Evolutionary conservation across 345 rosid genomes (phyloP), one percentile per base, ranked within the genome.

Genomic region (Brassica nigra): DNA sequence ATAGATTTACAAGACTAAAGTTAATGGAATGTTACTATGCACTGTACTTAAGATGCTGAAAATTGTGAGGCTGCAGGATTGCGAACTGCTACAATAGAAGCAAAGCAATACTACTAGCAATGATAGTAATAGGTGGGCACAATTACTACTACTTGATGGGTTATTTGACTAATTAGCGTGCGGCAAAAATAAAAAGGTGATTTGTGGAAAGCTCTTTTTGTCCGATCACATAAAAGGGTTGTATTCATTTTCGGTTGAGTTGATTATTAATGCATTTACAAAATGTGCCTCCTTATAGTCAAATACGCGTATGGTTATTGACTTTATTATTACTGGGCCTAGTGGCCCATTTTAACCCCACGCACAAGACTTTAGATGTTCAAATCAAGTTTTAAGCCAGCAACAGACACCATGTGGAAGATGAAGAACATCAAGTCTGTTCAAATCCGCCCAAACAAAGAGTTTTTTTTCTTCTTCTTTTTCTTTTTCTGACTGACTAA

Each of bases 71-170:
- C 72, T 66, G 58, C 67, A 14, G 39, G 36, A 57, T 36, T 61
- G 28, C 49, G 37, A 34, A 57, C 33, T 67, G 18, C 66, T 49
- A 59, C 44, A 58, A 31, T 76, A 74, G 15, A 68, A 68, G 68
- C 55, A 61, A 77, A 57, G 12, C 10, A 58, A 58, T 44, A 12
- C 54, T n/a, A 52, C 7, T 57, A 67, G 79, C 71, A 61, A 77
- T 77, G 2, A 77, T 44, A 12, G 14, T 77, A 47, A 39, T 29
- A 62, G 57, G 75, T 77, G 62, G 80, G 80, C 16, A 63, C 70
- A 61, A 42, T 58, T 44, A 62, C 70, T 44, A 76, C 75, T 61
- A 76, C 75, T 77, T 69, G 75, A 76, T 76, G 23, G 62, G 49
- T 57, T 55, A 55, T 55, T 73, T 59, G 62, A 57, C 62, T 20